These are phyloP conservation scores for Eucalyptus sideroxylon DNA, from an alignment of 345 rosid species.

Conservation along the genomic window DNA sequence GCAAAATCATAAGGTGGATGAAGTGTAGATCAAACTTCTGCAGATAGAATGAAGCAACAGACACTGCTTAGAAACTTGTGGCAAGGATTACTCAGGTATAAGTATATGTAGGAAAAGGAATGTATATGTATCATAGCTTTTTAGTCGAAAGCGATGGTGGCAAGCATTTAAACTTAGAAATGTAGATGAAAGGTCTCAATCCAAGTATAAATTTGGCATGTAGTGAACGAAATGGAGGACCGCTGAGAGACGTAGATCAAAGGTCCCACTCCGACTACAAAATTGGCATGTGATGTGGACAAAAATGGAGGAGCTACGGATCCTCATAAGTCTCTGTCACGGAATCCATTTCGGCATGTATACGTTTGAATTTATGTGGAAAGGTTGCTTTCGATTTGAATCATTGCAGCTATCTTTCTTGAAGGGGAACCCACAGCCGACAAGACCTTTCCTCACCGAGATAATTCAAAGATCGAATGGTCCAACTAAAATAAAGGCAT, in stretches of 20 bases:
- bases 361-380: neutral
- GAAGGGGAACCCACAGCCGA: neutral
- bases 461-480: neutral
- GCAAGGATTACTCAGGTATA: neutral
- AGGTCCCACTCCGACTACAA: neutral
- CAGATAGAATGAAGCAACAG: neutral
- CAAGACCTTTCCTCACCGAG: neutral
- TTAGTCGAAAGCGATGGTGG: neutral
- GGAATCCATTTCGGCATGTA: neutral
- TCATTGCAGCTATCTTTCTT: neutral
- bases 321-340: neutral
- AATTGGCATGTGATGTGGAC: neutral
- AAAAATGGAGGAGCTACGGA: neutral
- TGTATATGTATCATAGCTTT: neutral
- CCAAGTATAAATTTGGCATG: neutral
- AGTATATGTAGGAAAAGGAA: neutral
- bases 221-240: neutral
- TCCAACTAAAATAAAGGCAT: neutral
- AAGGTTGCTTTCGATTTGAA: neutral
- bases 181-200: neutral
- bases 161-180: neutral
- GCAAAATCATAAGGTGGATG: constrained; percentile 34
- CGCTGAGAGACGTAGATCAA: neutral
- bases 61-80: neutral
- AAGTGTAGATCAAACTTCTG: neutral